Conservation (phyloP, 2,329 filamentous ascomycete species). For the Teratosphaeria viscida region DNA sequence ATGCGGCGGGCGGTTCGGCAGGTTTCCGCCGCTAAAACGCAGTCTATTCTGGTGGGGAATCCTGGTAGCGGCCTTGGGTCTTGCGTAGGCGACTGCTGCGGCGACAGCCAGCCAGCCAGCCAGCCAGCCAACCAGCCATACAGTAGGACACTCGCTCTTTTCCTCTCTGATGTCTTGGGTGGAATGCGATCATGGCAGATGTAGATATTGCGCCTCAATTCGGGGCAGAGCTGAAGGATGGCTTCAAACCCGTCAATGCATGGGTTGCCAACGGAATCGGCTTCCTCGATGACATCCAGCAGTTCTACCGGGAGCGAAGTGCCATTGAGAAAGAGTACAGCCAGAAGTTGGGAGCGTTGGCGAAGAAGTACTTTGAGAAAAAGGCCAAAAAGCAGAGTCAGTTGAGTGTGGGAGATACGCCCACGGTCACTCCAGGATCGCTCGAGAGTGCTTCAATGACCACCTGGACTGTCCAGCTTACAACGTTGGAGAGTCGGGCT, state of each 20-base stretch:
- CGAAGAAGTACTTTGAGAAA: constrained; percentile 96
- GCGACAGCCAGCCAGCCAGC: background rate
- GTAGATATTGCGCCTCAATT: constrained; percentile 77
- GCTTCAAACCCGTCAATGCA: constrained; percentile 85
- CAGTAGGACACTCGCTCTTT: background rate
- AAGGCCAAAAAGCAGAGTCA: constrained; percentile 82
- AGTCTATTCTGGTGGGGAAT: background rate
- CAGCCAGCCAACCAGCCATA: background rate
- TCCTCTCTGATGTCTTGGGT: constrained; percentile 1
- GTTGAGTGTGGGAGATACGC: constrained; percentile 87
- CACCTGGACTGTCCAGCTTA: constrained; percentile 91
- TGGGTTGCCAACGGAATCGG: constrained; percentile 83
- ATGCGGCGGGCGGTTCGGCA: background rate
- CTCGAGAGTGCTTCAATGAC: constrained; percentile 93
- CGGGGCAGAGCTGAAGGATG: constrained; percentile 94
- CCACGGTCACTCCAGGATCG: constrained; percentile 85
- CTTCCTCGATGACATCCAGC: constrained; percentile 94
- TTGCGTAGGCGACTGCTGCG: background rate
- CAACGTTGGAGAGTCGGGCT: constrained; percentile 76
- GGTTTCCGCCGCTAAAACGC: background rate
- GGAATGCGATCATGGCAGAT: constrained; percentile 56
- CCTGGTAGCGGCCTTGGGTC: background rate
- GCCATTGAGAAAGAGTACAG: constrained; percentile 96
- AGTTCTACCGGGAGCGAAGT: constrained; percentile 92
- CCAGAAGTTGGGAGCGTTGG: constrained; percentile 72